Evolutionary conservation across 1,284 basidiomycete species (phyloP).

Genomic region (Butyriboletus appendiculatus): DNA sequence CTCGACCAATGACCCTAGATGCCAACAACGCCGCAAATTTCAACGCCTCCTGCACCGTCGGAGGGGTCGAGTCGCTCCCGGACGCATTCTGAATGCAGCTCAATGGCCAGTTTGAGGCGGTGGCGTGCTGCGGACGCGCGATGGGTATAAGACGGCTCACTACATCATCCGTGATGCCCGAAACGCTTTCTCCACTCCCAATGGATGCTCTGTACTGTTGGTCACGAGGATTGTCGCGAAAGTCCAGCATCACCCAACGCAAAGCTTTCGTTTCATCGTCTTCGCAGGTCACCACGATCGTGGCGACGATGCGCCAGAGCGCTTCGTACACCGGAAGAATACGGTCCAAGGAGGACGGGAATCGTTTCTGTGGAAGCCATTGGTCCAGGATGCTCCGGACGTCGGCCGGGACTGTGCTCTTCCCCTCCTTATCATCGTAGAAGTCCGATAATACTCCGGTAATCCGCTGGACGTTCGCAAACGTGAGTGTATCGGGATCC

Average conservation of each 20-base stretch:
- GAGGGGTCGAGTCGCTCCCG: constrained; percentile 16
- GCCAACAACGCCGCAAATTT: constrained; percentile 48
- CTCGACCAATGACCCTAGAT: constrained; percentile 40
- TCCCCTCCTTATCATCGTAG: constrained; percentile 36
- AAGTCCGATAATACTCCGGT: constrained; percentile 39
- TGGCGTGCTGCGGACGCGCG: constrained; percentile 40
- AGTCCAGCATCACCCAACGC: constrained; percentile 37
- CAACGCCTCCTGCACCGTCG: constrained; percentile 49
- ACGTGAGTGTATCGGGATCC: constrained; percentile 33
- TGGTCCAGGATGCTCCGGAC: constrained; percentile 34
- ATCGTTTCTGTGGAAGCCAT: constrained; percentile 39
- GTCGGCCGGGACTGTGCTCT: constrained; percentile 13
- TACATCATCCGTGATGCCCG: constrained; percentile 44
- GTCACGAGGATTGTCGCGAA: constrained; percentile 40
- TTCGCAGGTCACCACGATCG: constrained; percentile 35
- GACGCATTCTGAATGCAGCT: constrained; percentile 15
- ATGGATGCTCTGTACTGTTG: constrained; percentile 34
- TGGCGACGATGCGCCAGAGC: constrained; percentile 60
- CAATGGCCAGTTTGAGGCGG: constrained; percentile 17
- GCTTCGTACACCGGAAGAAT: constrained; percentile 62
- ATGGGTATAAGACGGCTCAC: constrained; percentile 51
- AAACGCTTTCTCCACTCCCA: constrained; percentile 35
- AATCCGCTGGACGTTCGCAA: constrained; percentile 37
- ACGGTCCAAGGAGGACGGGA: constrained; percentile 46
- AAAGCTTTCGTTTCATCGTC: constrained; percentile 24